Conservation (phyloP, 495 filamentous ascomycete genomes). For the Penicillium alfredii region DNA sequence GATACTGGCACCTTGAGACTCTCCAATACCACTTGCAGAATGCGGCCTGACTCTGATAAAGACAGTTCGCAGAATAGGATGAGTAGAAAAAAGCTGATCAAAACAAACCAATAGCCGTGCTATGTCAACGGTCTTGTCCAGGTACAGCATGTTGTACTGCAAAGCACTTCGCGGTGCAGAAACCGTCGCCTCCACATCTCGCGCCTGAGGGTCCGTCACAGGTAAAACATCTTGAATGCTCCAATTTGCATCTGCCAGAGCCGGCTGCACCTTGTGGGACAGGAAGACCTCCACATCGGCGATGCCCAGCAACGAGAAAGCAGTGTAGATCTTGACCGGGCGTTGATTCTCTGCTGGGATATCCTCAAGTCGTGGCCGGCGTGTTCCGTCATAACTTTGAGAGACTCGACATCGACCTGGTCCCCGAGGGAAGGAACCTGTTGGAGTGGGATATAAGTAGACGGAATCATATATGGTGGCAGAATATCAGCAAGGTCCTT, state of each 20-base stretch:
- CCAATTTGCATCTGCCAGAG: slow-evolving; percentile 28
- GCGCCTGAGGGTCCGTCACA: slow-evolving; percentile 36
- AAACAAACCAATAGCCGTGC: slow-evolving; percentile 29
- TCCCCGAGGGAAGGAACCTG: slow-evolving; percentile 19
- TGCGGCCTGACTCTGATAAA: slow-evolving; percentile 48
- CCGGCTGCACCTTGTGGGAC: slow-evolving; percentile 19
- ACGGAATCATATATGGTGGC: slow-evolving; percentile 39
- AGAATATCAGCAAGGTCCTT: slow-evolving; percentile 33
- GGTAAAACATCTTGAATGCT: slow-evolving; percentile 28
- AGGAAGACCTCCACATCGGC: slow-evolving; percentile 24
- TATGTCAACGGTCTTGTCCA: slow-evolving; percentile 25
- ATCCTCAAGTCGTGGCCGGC: too few species aligned
- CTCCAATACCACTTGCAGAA: slow-evolving; percentile 50
- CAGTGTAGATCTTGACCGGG: slow-evolving; percentile 21
- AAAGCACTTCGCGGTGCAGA: slow-evolving; percentile 36
- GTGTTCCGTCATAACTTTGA: too few species aligned
- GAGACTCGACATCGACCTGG: slow-evolving; percentile 26
- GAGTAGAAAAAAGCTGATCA: slow-evolving; percentile 40
- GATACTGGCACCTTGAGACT: slow-evolving; percentile 30
- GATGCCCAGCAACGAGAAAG: slow-evolving; percentile 33
- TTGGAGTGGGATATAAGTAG: slow-evolving; percentile 29
- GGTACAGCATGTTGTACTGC: slow-evolving; percentile 41
- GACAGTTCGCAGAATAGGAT: slow-evolving; percentile 60
- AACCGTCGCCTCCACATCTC: slow-evolving; percentile 49
- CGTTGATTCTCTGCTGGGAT: too few species aligned